Conservation (phyloP, 139 green algal genomes). For the Chlamydomonas sp. region DNA sequence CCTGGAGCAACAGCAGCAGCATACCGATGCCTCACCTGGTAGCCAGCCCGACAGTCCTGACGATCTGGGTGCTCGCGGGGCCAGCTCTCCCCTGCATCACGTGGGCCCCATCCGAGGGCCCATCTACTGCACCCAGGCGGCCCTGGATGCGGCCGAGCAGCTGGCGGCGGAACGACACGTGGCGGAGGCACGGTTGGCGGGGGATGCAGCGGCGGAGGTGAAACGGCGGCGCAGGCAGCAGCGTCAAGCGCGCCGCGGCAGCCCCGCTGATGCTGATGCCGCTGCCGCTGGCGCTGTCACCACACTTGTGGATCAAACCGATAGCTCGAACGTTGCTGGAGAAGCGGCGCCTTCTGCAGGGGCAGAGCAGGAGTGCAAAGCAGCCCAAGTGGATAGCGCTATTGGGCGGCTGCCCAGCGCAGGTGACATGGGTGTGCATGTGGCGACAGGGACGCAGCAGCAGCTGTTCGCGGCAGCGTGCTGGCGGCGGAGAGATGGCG, state of each 20-base stretch:
- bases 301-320: no score
- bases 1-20: background rate
- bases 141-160: constrained; percentile 42
- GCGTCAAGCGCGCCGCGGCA: background rate
- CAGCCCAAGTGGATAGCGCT: no score
- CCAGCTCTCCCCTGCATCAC: background rate
- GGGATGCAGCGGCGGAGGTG: background rate
- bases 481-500: background rate
- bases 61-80: background rate
- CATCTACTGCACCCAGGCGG: constrained; percentile 38
- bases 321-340: no score
- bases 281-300: no score
- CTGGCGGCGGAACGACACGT: constrained; percentile 25
- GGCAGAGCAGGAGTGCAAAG: no score
- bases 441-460: background rate
- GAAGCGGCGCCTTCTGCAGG: no score
- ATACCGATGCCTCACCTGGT: no score
- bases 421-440: background rate
- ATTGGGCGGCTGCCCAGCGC: no score
- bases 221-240: background rate
- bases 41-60: background rate
- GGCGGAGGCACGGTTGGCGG: background rate
- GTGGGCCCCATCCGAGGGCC: constrained; percentile 13
- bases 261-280: background rate
- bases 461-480: background rate